Percentiles rank a stretch among this genome's conserved stretches.
Evolutionary conservation across 805 yeast genomes (phyloP).

Genomic region (Lachancea thermotolerans): DNA sequence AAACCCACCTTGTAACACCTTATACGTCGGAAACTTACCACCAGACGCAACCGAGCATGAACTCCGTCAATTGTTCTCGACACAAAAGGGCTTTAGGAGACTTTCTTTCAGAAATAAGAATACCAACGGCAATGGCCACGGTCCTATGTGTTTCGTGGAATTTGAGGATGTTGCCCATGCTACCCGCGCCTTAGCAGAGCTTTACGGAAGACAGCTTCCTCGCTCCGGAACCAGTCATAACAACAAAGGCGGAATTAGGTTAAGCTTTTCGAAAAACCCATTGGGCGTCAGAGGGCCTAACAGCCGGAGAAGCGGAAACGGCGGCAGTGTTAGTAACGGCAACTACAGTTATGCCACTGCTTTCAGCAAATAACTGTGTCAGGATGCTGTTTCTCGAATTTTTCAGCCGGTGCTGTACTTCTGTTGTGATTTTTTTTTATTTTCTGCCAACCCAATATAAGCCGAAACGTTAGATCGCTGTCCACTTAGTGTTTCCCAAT

Average conservation of each 20-base stretch:
- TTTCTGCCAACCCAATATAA: not conserved
- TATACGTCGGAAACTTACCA: conserved; percentile 94
- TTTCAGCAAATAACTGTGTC: conserved; percentile 5
- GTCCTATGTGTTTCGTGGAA: conserved; percentile 99
- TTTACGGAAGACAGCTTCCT: conserved; percentile 88
- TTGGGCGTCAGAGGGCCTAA: conserved; percentile 85
- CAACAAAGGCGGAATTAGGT: conserved; percentile 84
- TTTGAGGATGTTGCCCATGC: conserved; percentile 95
- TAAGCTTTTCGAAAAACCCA: conserved; percentile 93
- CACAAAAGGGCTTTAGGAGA: conserved; percentile 88
- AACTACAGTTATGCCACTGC: conserved; percentile 17
- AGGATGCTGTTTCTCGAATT: not conserved
- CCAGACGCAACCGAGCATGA: conserved; percentile 96
- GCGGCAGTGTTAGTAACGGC: conserved; percentile 10
- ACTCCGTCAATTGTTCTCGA: conserved; percentile 75
- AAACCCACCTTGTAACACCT: conserved; percentile 96
- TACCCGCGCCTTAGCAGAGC: conserved; percentile 85
- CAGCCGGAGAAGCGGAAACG: conserved; percentile 35
- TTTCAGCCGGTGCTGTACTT: not conserved
- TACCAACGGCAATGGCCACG: conserved; percentile 52
- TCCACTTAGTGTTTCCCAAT: too few species aligned
- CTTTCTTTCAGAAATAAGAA: conserved; percentile 81
- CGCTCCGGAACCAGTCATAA: conserved; percentile 55
- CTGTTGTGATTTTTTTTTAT: not conserved
- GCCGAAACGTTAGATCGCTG: not conserved